Percentiles rank a stretch among this genome's conserved stretches.
These are phyloP conservation scores for Blastocystis sp. DNA, from an alignment of 352 stramenopile genomes.

Conservation along the genomic window DNA sequence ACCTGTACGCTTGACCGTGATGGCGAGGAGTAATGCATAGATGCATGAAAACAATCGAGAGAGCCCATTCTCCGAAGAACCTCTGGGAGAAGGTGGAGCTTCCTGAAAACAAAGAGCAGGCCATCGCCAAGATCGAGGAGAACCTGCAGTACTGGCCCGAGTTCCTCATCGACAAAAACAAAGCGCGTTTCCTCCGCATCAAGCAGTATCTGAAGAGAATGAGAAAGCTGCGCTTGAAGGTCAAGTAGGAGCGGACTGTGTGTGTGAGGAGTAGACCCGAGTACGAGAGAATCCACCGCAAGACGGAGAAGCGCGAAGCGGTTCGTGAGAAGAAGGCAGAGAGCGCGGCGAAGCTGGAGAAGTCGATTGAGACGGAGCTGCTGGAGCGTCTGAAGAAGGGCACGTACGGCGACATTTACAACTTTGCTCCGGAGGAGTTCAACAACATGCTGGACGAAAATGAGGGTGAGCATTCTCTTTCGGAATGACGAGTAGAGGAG, in stretches of 20 bases:
- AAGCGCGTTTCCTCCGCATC: constrained; percentile 97
- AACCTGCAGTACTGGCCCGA: constrained; percentile 96
- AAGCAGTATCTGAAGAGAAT: constrained; percentile 98
- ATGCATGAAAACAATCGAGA: constrained; percentile 95
- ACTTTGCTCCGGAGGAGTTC: constrained; percentile 91
- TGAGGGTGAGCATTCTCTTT: constrained; percentile 6
- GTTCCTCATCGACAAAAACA: constrained; percentile 94
- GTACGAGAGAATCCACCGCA: constrained; percentile 72
- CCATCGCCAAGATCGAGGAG: constrained; percentile 87
- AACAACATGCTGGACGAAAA: constrained; percentile 77
- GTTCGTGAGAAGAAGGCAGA: constrained; percentile 93
- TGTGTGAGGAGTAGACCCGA: constrained; percentile 50
- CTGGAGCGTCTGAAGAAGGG: constrained; percentile 92
- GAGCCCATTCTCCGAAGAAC: constrained; percentile 94
- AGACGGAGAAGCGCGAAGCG: constrained; percentile 89
- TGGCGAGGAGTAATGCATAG: neutral
- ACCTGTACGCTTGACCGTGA: constrained; percentile 68
- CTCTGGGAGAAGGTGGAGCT: constrained; percentile 97
- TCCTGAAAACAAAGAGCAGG: constrained; percentile 92
- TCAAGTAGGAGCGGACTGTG: constrained; percentile 23
- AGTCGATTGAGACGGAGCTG: constrained; percentile 92
- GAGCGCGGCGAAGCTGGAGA: constrained; percentile 72
- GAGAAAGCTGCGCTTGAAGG: constrained; percentile 80
- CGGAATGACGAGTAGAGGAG: neutral
- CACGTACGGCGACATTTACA: constrained; percentile 99